These are phyloP conservation scores for Nemania serpens DNA, from an alignment of 2,329 filamentous ascomycete species.

Conservation along the genomic window DNA sequence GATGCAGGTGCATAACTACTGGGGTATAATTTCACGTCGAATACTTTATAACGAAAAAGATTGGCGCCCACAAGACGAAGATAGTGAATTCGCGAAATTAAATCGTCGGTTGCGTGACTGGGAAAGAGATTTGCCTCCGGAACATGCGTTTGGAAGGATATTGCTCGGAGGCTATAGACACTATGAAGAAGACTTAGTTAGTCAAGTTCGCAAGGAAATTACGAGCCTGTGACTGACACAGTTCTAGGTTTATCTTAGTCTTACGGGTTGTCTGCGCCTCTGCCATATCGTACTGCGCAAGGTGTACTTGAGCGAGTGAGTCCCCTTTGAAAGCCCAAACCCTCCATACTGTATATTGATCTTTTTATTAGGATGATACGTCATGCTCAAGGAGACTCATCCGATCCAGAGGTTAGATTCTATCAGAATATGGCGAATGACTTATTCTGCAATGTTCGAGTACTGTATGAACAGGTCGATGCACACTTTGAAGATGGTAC, in stretches of 20 bases:
- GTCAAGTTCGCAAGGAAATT: slow-evolving; percentile 21
- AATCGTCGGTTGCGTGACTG: slow-evolving; percentile 51
- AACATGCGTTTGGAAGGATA: slow-evolving; percentile 53
- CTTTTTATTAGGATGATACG: slow-evolving; percentile 49
- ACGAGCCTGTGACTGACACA: slow-evolving; percentile 15
- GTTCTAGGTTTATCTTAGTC: slow-evolving; percentile 57
- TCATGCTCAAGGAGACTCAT: slow-evolving; percentile 46
- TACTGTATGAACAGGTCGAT: slow-evolving; percentile 55
- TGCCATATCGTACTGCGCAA: slow-evolving; percentile 62
- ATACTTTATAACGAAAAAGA: slow-evolving; percentile 52
- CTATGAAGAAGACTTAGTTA: slow-evolving; percentile 55
- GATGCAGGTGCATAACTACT: slow-evolving; percentile 60
- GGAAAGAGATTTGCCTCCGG: slow-evolving; percentile 53
- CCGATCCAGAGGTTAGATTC: slow-evolving; percentile 41
- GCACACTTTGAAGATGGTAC: slow-evolving; percentile 54
- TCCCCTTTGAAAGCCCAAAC: neutral
- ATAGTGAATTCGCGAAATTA: slow-evolving; percentile 54
- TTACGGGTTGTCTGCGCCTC: slow-evolving; percentile 59
- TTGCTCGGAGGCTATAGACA: slow-evolving; percentile 52
- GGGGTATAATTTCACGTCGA: slow-evolving; percentile 57
- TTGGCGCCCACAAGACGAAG: slow-evolving; percentile 51
- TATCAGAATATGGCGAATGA: slow-evolving; percentile 52
- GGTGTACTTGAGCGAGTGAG: slow-evolving; percentile 58
- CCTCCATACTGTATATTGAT: slow-evolving; percentile 3
- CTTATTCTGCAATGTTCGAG: slow-evolving; percentile 54